A percentile compares a stretch with the other conserved stretches of the same genome.
Evolutionary conservation across 257 asterid species (phyloP).

Genomic region (Nicotiana tomentosiformis): DNA sequence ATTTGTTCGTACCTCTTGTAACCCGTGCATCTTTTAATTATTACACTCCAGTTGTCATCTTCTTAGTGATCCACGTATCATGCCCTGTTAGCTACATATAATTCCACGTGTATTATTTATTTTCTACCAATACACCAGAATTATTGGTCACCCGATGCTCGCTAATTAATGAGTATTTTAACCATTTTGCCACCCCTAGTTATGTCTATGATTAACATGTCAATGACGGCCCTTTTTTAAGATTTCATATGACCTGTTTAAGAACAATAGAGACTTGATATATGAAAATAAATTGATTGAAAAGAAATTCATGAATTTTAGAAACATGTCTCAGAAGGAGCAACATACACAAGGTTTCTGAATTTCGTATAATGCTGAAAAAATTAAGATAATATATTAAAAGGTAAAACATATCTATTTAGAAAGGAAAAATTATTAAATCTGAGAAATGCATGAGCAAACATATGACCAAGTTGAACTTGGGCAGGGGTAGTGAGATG

Average conservation of each 20-base stretch:
- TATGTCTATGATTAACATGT: no score
- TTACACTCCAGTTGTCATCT: no score
- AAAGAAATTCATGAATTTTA: neutral
- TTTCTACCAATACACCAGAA: no score
- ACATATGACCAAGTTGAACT: conserved; percentile 46
- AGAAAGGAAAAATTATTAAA: neutral
- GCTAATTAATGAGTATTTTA: no score
- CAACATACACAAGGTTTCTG: neutral
- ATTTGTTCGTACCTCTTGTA: no score
- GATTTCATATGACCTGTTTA: neutral
- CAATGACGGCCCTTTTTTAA: no score
- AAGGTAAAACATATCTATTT: neutral
- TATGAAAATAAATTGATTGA: neutral
- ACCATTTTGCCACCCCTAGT: no score
- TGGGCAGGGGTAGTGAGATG: conserved; percentile 52
- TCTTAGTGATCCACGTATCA: no score
- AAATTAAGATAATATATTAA: neutral
- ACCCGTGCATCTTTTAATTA: no score
- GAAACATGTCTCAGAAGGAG: neutral
- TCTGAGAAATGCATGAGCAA: conserved; percentile 39
- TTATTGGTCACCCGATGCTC: no score
- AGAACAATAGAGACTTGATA: neutral
- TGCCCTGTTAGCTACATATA: no score
- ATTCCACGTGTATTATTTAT: no score
- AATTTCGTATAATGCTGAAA: neutral